phyloP scores from a whole-genome alignment of 2,329 filamentous ascomycete genomes.

The Paracorniculantispora psalliotae region DNA sequence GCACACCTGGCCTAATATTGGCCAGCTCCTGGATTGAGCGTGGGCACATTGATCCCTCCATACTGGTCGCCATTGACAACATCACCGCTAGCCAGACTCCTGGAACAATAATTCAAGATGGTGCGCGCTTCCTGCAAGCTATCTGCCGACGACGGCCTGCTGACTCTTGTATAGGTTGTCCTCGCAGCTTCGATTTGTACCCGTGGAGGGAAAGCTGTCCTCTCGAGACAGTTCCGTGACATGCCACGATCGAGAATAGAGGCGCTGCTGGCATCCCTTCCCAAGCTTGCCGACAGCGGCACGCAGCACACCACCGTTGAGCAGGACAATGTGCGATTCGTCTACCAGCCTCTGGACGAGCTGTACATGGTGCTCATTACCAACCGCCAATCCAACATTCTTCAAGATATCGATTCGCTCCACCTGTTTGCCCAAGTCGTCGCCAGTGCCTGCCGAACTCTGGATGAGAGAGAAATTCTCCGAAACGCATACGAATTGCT shows the following conservation, averaged over 20 bases:
- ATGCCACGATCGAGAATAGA: conserved; percentile 97
- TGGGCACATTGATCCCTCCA: conserved; percentile 11
- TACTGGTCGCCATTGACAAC: conserved; percentile 10
- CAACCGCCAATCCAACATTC: conserved; percentile 97
- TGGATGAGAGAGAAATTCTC: conserved; percentile 93
- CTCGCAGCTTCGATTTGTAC: conserved; percentile 99
- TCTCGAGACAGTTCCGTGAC: conserved; percentile 95
- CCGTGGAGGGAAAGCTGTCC: conserved; percentile 93
- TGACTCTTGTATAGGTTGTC: conserved; percentile 66
- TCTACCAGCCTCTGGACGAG: conserved; percentile 98
- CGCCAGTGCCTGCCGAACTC: conserved; percentile 88
- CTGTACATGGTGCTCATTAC: conserved; percentile 99
- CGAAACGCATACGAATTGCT: conserved; percentile 94
- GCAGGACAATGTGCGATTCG: conserved; percentile 98
- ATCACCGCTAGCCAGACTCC: conserved; percentile 20
- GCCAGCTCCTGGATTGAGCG: conserved; percentile 16
- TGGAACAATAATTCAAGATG: conserved; percentile 30
- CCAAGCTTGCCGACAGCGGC: conserved; percentile 91
- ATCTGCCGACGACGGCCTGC: conserved; percentile 7
- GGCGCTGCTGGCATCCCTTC: conserved; percentile 92
- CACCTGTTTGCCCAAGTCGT: conserved; percentile 98
- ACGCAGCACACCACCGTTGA: conserved; percentile 98
- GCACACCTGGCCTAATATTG: conserved; percentile 18
- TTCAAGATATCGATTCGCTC: conserved; percentile 97
- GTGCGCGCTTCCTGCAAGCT: conserved; percentile 23